Conservation (phyloP, 345 rosid genomes). For the Brassica napus region Da-Ae NC_063450.1:41824501-41825000, state of each 20-base stretch:
- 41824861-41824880: constrained; percentile 90
- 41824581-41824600: constrained; percentile 69
- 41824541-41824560: constrained; percentile 71
- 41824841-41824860: constrained; percentile 81
- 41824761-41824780: constrained; percentile 60
- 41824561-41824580: constrained; percentile 51
- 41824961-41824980: constrained; percentile 67
- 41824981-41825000: constrained; percentile 73
- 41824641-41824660: constrained; percentile 59
- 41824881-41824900: constrained; percentile 80
- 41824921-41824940: constrained; percentile 17
- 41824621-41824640: constrained; percentile 70
- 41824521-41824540: constrained; percentile 54
- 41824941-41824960: constrained; percentile 12
- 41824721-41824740: constrained; percentile 93
- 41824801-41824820: constrained; percentile 51
- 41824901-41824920: constrained; percentile 21
- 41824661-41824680: constrained; percentile 74
- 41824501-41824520: constrained; percentile 42
- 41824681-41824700: constrained; percentile 77
- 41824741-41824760: constrained; percentile 80
- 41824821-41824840: constrained; percentile 53
- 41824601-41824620: constrained; percentile 56
- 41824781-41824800: constrained; percentile 56
- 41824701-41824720: constrained; percentile 83